Evolutionary conservation across 352 stramenopile genomes (phyloP).

Genomic region (Phytophthora pistaciae): DNA sequence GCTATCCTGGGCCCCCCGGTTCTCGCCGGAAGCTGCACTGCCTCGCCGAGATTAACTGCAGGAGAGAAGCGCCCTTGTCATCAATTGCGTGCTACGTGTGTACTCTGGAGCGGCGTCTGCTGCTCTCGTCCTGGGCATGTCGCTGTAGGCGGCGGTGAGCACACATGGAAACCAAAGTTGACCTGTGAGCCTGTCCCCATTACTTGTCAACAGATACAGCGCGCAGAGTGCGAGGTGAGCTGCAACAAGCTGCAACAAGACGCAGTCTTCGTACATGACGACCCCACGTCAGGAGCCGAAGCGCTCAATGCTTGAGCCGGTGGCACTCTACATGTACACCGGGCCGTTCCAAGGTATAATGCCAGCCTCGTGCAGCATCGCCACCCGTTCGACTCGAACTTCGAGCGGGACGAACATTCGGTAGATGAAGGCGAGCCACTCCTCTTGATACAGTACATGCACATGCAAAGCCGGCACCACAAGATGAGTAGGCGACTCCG

Average conservation of each 20-base stretch:
- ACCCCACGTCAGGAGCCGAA: neutral
- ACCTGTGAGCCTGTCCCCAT: slow-evolving; percentile 6
- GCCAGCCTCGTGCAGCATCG: too few species aligned
- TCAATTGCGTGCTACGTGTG: slow-evolving; percentile 27
- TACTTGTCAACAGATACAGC: slow-evolving; percentile 20
- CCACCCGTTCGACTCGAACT: too few species aligned
- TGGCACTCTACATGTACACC: neutral
- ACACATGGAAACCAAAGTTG: slow-evolving; percentile 21
- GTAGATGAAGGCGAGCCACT: too few species aligned
- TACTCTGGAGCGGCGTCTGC: slow-evolving; percentile 12
- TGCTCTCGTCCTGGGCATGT: slow-evolving; percentile 20
- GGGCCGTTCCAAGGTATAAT: neutral
- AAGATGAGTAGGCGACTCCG: too few species aligned
- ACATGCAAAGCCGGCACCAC: too few species aligned
- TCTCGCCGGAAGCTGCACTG: slow-evolving; percentile 26
- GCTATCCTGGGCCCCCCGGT: slow-evolving; percentile 16
- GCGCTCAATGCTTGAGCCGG: neutral
- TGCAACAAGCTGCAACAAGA: neutral
- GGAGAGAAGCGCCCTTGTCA: slow-evolving; percentile 17
- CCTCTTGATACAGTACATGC: too few species aligned
- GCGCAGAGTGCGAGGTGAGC: neutral
- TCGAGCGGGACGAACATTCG: too few species aligned
- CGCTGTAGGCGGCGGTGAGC: neutral
- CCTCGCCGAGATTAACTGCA: slow-evolving; percentile 23
- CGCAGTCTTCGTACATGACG: neutral